A percentile compares a stretch with the other conserved stretches of the same genome.
phyloP scores from a whole-genome alignment of 1,284 basidiomycete genomes.

The Microbotryomycetes sp. region DNA sequence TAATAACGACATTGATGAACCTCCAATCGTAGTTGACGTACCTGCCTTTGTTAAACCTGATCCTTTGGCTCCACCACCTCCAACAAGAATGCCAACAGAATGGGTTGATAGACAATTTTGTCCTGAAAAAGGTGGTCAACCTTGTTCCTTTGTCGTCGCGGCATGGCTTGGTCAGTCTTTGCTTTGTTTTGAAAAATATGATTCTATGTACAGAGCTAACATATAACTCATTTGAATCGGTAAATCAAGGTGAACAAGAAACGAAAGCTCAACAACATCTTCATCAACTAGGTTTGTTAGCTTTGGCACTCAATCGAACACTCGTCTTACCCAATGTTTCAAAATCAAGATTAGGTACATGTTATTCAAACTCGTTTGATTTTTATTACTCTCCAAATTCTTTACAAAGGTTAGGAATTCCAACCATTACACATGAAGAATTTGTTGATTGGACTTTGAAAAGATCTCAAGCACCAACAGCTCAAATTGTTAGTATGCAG shows the following conservation, averaged over 20 bases:
- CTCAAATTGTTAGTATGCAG: slow-evolving; percentile 36
- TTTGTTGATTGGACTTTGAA: slow-evolving; percentile 33
- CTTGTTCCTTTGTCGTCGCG: slow-evolving; percentile 34
- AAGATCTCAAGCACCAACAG: slow-evolving; percentile 30
- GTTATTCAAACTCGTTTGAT: slow-evolving; percentile 37
- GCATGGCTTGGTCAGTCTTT: slow-evolving; percentile 33
- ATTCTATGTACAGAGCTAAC: too few relatives aligned
- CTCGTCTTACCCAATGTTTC: slow-evolving; percentile 40
- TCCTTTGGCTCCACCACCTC: neutral
- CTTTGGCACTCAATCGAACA: slow-evolving; percentile 37
- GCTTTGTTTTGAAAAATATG: too few relatives aligned
- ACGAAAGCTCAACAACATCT: slow-evolving; percentile 40
- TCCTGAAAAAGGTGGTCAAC: slow-evolving; percentile 4
- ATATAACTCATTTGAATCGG: neutral
- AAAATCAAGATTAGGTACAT: slow-evolving; percentile 36
- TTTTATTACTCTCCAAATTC: slow-evolving; percentile 36
- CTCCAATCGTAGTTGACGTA: slow-evolving; percentile 23
- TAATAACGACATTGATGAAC: slow-evolving; percentile 9
- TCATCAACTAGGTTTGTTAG: slow-evolving; percentile 39
- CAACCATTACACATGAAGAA: slow-evolving; percentile 33
- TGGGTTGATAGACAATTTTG: slow-evolving; percentile 22
- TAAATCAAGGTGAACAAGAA: slow-evolving; percentile 40
- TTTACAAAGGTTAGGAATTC: slow-evolving; percentile 34
- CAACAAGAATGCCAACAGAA: slow-evolving; percentile 13
- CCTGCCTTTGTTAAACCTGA: slow-evolving; percentile 15